Percentiles rank a stretch among this genome's conserved stretches.
Evolutionary conservation across 1,139 yeast genomes (phyloP).

Genomic region (Scheffersomyces titani): DNA sequence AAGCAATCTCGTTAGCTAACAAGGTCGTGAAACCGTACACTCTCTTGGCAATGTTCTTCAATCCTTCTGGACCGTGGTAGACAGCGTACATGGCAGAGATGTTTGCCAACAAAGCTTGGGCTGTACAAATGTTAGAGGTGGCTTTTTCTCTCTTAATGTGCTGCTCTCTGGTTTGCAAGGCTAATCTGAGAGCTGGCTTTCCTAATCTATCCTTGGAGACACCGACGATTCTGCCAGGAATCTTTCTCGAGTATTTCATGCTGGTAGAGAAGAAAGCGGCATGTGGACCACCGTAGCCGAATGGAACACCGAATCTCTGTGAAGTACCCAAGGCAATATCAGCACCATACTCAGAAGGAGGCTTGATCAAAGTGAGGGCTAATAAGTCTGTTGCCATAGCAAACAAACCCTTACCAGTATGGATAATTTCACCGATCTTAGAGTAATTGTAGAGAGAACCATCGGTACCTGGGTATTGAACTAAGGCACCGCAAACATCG

Average conservation of each 20-base stretch:
- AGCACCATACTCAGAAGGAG: slow-evolving; percentile 86
- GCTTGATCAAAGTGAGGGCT: slow-evolving; percentile 80
- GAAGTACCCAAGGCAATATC: slow-evolving; percentile 92
- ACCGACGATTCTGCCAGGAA: slow-evolving; percentile 96
- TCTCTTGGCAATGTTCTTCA: slow-evolving; percentile 74
- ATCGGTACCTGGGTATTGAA: slow-evolving; percentile 89
- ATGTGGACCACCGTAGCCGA: slow-evolving; percentile 98
- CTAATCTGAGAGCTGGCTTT: slow-evolving; percentile 83
- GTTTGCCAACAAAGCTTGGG: slow-evolving; percentile 94
- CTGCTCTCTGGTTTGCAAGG: slow-evolving; percentile 96
- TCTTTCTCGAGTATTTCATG: slow-evolving; percentile 77
- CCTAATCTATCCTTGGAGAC: slow-evolving; percentile 91
- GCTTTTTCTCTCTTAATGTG: slow-evolving; percentile 98
- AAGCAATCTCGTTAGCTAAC: slow-evolving; percentile 59
- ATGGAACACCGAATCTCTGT: slow-evolving; percentile 96
- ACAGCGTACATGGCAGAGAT: slow-evolving; percentile 96
- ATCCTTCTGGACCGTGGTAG: slow-evolving; percentile 94
- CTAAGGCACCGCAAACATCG: slow-evolving; percentile 75
- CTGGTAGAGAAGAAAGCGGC: slow-evolving; percentile 95
- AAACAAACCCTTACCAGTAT: slow-evolving; percentile 69
- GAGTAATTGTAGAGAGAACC: slow-evolving; percentile 66
- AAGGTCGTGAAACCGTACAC: slow-evolving; percentile 75
- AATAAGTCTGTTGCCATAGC: slow-evolving; percentile 88
- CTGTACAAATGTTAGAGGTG: slow-evolving; percentile 95
- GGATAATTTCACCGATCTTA: slow-evolving; percentile 64